Evolutionary conservation across 345 rosid genomes (phyloP).

Genomic region (Lepidium aucheri): DNA sequence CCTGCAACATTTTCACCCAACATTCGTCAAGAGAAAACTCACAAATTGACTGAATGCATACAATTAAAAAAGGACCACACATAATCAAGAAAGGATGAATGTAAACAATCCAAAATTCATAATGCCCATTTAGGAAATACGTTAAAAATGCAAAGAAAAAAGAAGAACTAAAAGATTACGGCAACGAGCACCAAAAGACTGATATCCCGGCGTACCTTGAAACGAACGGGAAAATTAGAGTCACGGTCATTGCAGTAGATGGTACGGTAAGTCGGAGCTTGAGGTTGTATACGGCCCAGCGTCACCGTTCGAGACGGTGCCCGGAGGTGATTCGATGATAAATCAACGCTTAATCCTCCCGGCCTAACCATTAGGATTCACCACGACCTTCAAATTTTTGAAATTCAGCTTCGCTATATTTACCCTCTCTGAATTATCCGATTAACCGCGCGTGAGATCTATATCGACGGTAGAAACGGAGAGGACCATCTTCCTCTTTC

Average conservation of each 20-base stretch:
- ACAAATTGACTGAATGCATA: conserved; percentile 6
- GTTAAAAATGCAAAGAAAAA: too few species aligned
- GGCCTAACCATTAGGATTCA: conserved; percentile 34
- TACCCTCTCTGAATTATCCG: background rate
- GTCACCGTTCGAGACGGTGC: conserved; percentile 59
- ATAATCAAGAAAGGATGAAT: too few species aligned
- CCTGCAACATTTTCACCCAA: conserved; percentile 46
- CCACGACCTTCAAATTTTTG: background rate
- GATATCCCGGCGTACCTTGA: conserved; percentile 45
- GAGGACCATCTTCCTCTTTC: conserved; percentile 8
- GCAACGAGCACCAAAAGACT: background rate
- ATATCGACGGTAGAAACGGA: conserved; percentile 7
- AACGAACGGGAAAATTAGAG: conserved; percentile 66
- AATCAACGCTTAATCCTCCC: conserved; percentile 36
- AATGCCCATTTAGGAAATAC: too few species aligned
- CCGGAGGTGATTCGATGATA: conserved; percentile 34
- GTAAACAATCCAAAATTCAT: too few species aligned
- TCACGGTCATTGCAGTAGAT: conserved; percentile 92
- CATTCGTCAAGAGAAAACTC: background rate
- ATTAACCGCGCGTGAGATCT: conserved; percentile 8
- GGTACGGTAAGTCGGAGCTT: conserved; percentile 90
- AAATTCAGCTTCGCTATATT: background rate
- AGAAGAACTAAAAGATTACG: too few species aligned
- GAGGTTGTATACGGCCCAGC: conserved; percentile 91
- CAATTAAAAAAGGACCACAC: background rate